Evolutionary conservation across 2,329 filamentous ascomycete genomes (phyloP).

Genomic region (Fusarium fujikuroi): DNA sequence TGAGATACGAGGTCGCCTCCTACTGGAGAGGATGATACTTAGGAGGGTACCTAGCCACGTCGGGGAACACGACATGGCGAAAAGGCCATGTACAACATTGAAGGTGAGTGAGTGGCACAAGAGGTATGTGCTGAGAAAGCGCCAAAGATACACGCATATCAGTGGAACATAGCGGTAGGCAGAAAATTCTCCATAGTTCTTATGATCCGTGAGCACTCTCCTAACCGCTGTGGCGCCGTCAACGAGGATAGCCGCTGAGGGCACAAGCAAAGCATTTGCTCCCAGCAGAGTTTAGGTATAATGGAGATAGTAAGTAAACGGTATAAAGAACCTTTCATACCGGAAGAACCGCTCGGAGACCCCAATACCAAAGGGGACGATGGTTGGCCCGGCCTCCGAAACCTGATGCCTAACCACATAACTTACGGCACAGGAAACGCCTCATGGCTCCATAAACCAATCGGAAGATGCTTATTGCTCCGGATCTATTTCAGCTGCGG

Average conservation of each 20-base stretch:
- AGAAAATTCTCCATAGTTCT: neutral
- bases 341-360: neutral
- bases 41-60: too few species aligned
- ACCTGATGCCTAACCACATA: neutral
- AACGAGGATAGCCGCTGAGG: rapidly evolving
- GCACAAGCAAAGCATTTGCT: rapidly evolving
- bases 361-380: neutral
- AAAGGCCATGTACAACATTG: neutral
- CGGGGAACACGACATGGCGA: neutral
- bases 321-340: rapidly evolving
- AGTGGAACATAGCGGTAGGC: neutral
- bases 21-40: neutral
- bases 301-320: rapidly evolving
- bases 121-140: neutral
- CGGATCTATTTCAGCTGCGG: neutral
- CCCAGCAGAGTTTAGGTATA: rapidly evolving
- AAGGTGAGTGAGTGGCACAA: neutral
- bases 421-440: neutral
- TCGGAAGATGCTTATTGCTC: neutral
- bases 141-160: neutral
- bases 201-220: rapidly evolving
- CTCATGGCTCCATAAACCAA: neutral
- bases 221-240: rapidly evolving
- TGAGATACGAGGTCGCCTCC: neutral
- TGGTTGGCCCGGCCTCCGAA: neutral